These are phyloP conservation scores for Candida succiphila DNA, from an alignment of 805 yeast species.

Conservation along the genomic window DNA sequence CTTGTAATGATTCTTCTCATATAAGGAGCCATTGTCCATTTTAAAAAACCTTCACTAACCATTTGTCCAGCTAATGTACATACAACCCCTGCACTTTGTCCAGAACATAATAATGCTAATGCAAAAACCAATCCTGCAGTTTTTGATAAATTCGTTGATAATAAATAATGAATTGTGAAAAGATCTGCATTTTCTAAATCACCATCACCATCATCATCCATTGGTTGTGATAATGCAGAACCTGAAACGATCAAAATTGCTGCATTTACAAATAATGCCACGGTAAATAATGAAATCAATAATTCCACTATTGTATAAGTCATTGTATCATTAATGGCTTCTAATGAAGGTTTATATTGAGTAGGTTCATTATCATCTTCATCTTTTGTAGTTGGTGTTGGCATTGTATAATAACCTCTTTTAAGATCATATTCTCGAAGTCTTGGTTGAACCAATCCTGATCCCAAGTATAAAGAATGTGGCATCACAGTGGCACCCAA, in stretches of 20 bases:
- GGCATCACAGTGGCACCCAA: constrained; percentile 96
- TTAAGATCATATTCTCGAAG: constrained; percentile 67
- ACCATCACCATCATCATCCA: constrained; percentile 36
- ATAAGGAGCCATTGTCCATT: constrained; percentile 77
- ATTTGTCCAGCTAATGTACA: constrained; percentile 92
- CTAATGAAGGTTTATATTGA: constrained; percentile 60
- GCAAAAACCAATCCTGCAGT: constrained; percentile 89
- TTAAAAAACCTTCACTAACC: constrained; percentile 83
- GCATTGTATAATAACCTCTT: constrained; percentile 45
- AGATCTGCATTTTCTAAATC: constrained; percentile 73
- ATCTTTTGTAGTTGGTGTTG: constrained; percentile 12
- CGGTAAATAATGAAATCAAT: constrained; percentile 70
- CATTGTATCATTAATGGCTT: constrained; percentile 74
- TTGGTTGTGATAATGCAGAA: constrained; percentile 50
- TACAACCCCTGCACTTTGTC: constrained; percentile 93
- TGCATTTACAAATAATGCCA: constrained; percentile 87
- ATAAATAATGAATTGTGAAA: constrained; percentile 66
- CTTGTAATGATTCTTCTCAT: constrained; percentile 72
- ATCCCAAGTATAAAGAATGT: constrained; percentile 79
- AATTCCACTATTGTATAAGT: constrained; percentile 75
- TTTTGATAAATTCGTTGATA: constrained; percentile 61
- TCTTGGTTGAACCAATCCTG: constrained; percentile 83
- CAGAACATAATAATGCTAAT: constrained; percentile 76
- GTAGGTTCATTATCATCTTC: constrained; percentile 20
- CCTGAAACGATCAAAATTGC: constrained; percentile 90